These are phyloP conservation scores for Forsythia suspensa DNA, from an alignment of 257 asterid species.

Conservation along the genomic window DNA sequence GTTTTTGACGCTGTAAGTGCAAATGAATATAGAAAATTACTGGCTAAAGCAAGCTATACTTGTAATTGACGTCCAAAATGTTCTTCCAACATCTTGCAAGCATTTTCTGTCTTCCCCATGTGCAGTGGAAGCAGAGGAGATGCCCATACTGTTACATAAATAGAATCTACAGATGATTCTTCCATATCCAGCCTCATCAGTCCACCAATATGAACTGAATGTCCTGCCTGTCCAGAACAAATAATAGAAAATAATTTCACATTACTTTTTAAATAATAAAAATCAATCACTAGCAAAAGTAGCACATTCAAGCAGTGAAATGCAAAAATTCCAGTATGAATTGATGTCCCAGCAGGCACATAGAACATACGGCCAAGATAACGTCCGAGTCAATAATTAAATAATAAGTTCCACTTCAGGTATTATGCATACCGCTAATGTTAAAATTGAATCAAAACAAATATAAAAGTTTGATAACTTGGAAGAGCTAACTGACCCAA, in stretches of 20 bases:
- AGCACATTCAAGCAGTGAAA: not conserved
- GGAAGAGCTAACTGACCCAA: not conserved
- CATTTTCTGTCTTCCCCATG: constrained; percentile 82
- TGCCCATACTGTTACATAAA: constrained; percentile 89
- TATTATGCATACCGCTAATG: not conserved
- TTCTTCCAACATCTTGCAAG: constrained; percentile 56
- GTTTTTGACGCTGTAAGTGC: not conserved
- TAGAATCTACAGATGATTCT: constrained; percentile 63
- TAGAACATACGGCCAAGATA: not conserved
- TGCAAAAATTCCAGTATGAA: not conserved
- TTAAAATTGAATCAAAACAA: not conserved
- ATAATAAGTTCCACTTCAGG: not conserved
- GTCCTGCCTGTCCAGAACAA: constrained; percentile 57
- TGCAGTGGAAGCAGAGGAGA: constrained; percentile 78
- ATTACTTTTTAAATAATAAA: no score
- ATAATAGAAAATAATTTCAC: constrained; percentile 11
- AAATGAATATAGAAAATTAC: not conserved
- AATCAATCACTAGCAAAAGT: not conserved
- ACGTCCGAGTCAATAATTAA: not conserved
- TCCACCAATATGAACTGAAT: constrained; percentile 84
- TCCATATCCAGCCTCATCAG: constrained; percentile 76
- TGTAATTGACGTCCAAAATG: constrained; percentile 84
- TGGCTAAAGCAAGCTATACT: constrained; percentile 35
- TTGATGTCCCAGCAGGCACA: not conserved
- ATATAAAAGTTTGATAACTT: not conserved